These are phyloP conservation scores for Durotheca rogersii DNA, from an alignment of 495 filamentous ascomycete genomes.

Conservation along the genomic window DNA sequence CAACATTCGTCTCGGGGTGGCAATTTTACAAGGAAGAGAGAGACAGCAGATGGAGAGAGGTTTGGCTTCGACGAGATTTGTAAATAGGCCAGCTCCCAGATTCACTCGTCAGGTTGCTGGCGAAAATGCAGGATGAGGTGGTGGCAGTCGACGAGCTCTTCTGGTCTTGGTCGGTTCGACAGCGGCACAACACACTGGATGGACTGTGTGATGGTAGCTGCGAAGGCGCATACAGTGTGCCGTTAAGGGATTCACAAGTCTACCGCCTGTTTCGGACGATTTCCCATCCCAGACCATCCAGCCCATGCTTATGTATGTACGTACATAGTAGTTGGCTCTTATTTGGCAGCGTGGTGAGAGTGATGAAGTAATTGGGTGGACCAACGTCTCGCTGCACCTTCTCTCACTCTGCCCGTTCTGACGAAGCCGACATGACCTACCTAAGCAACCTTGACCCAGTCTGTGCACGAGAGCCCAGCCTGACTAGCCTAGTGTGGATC, in stretches of 20 bases:
- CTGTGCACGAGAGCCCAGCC: too few species aligned
- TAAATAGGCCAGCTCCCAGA: too few species aligned
- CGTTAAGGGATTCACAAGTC: conserved; percentile 24
- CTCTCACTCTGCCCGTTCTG: too few species aligned
- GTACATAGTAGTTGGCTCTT: too few species aligned
- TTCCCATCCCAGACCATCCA: too few species aligned
- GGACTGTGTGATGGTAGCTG: conserved; percentile 26
- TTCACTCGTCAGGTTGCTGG: conserved; percentile 24
- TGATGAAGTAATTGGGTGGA: conserved; percentile 35
- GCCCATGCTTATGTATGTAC: too few species aligned
- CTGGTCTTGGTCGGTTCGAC: conserved; percentile 13
- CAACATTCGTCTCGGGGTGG: too few species aligned
- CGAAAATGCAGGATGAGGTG: conserved; percentile 29
- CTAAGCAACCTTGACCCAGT: too few species aligned
- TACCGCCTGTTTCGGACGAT: conserved; percentile 28
- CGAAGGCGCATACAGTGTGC: conserved; percentile 8
- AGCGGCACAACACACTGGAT: conserved; percentile 11
- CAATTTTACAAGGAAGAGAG: not conserved
- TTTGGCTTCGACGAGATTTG: too few species aligned
- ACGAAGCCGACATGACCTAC: too few species aligned
- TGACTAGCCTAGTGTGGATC: too few species aligned
- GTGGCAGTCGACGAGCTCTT: conserved; percentile 7
- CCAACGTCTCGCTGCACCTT: conserved; percentile 4
- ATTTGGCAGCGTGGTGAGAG: conserved; percentile 26
- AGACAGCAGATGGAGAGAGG: not conserved